Evolutionary conservation across 108 stramenopile genomes (phyloP), one percentile per base, ranked within the genome.

Genomic region (Schizochytrium sp.): DNA sequence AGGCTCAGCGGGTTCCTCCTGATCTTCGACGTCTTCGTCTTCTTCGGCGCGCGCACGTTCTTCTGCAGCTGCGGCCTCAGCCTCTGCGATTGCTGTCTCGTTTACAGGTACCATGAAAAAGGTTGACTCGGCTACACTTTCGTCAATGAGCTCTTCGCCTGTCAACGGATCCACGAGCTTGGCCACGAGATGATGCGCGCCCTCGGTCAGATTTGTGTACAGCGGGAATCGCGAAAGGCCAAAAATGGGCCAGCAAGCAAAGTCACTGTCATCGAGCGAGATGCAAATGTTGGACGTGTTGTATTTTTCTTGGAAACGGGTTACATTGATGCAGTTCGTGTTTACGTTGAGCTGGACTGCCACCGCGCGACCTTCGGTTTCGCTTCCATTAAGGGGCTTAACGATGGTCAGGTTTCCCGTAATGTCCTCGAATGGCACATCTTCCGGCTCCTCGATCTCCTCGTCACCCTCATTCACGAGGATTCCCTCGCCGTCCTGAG

Each of bases 151-250:
- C n/a, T 53, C 45, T 23, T 53, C 51, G n/a, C 76, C 76, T 6
- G 76, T 83, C 45, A 21, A 12, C n/a, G 76, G 76, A 23, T 83
- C 76, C n/a, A 83, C 51, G 28, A 83, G 76, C 76, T 83, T 83
- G 45, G 76, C 45, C n/a, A 83, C 76, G 19, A 83, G 48, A 28
- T 18, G 45, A 34, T 83, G 76, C 45, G 45, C 48, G 25, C 76
- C 76, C 51, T 53, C 51, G 4, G 76, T 53, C 18, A 83, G 2
- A 45, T 83, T 83, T 5, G 76, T 83, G 51, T 83, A 83, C 45
- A 83, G 51, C 2, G 76, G 76, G 51, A 83, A 83, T 1, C 51
- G 45, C 2, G 76, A 83, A 16, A 83, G 76, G 28, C 76, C 76
- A 47, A 83, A 53, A 53, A 83, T 83, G 45, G 76, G 76, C 76